A percentile compares a stretch with the other conserved stretches of the same genome.
Conservation (phyloP, 73 alveolate genomes). For the Tetrahymena elliotti region DNA sequence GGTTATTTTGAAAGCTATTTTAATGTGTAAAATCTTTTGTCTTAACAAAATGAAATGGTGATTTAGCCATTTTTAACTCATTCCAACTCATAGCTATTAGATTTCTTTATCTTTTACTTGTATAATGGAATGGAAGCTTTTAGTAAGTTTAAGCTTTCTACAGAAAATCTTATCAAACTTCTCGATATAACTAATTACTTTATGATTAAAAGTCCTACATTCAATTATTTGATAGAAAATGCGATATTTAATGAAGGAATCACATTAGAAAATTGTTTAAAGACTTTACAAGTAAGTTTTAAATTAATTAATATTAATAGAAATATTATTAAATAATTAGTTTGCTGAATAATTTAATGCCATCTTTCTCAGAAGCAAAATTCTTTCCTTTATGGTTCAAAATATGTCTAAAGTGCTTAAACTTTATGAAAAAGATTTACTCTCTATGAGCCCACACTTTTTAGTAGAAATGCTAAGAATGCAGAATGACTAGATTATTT, state of each 20-base stretch:
- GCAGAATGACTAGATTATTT: not conserved
- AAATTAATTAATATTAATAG: not conserved
- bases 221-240: not conserved
- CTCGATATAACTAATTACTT: not conserved
- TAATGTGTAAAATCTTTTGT: not conserved
- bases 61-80: not conserved
- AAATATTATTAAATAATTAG: not conserved
- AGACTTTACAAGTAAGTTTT: not conserved
- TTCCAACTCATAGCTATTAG: not conserved
- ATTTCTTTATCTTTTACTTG: not conserved
- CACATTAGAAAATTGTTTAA: not conserved
- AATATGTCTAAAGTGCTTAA: not conserved
- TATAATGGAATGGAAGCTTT: not conserved
- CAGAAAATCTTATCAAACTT: not conserved
- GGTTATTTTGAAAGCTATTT: not conserved
- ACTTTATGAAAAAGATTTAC: not conserved
- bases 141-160: not conserved
- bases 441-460: not conserved
- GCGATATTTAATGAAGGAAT: not conserved
- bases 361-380: not conserved
- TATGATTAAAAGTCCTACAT: not conserved
- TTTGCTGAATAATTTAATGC: not conserved
- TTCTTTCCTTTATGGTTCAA: not conserved
- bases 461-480: not conserved
- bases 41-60: not conserved